Percentiles rank a stretch among this genome's conserved stretches.
These are phyloP conservation scores for Lentinus tigrinus DNA, from an alignment of 768 basidiomycete genomes.

Conservation along the genomic window DNA sequence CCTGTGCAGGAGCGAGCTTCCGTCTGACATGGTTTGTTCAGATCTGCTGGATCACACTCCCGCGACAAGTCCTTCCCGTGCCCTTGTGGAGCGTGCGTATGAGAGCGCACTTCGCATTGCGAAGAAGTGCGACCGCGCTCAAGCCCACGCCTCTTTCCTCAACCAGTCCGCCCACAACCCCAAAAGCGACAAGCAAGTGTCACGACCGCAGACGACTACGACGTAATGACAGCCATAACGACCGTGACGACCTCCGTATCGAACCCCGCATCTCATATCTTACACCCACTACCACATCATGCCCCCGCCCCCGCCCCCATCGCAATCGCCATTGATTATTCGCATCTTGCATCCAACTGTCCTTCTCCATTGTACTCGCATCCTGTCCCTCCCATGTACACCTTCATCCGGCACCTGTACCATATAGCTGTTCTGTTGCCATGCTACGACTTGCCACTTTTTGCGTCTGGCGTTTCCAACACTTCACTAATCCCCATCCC, in stretches of 20 bases:
- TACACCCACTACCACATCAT: not conserved
- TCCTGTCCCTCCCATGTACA: not conserved
- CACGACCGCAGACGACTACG: constrained; percentile 1
- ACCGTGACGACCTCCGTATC: not conserved
- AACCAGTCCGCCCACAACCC: constrained; percentile 21
- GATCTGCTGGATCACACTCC: constrained; percentile 55
- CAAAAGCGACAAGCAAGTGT: constrained; percentile 11
- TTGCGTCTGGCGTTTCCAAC: constrained; percentile 9
- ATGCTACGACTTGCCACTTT: constrained; percentile 2
- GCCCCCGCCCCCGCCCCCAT: not conserved
- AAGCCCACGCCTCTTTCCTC: constrained; percentile 51
- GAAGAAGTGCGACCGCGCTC: constrained; percentile 57
- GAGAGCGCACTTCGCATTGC: constrained; percentile 60
- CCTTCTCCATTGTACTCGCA: not conserved
- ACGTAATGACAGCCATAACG: constrained; percentile 6
- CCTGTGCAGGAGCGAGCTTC: not conserved
- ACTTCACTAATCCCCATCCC: not conserved
- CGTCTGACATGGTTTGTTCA: constrained; percentile 25
- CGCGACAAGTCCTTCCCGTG: constrained; percentile 44
- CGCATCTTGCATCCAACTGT: not conserved
- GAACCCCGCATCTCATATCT: not conserved
- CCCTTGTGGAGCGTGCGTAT: constrained; percentile 56
- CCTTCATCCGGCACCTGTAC: not conserved
- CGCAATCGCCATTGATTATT: not conserved
- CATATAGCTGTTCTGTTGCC: not conserved